Evolutionary conservation across 2,329 filamentous ascomycete species (phyloP), one percentile per base, ranked within the genome.

Genomic region (Aureobasidium pullulans): DNA sequence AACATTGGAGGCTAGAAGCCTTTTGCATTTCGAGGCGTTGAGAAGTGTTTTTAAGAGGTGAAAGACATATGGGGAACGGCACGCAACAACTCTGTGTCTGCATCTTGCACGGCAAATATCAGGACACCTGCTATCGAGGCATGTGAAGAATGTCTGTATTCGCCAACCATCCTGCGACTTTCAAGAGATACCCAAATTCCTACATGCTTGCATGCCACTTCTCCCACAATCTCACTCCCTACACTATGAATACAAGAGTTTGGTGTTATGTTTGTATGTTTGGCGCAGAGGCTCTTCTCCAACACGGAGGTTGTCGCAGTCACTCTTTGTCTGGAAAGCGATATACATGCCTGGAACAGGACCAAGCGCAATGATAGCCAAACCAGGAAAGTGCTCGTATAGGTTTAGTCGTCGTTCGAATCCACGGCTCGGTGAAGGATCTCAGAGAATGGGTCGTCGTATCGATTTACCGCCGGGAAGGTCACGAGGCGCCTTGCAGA

Each of bases 21-120:
- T 31, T 19, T 56, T 40, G 54, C 43, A 57, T 57, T 48, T 48
- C 37, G 29, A 46, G 32, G 54, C 44, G 19, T 40, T 40, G 19
- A 31, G 36, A 52, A 36, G 34, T 16, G 23, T 39, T 28, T 28
- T 11, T 31, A 44, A 36, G 52, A 57, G 40, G 50, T 15, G 50
- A 29, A 36, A 54, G 13, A 28, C 19, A 29, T 37, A 31, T 32
- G 28, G 23, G 34, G 8, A 48, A 6, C 11, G 16, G 15, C 16
- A 10, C 6, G 28, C 47, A 49, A 49, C 31, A 7, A 49, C 28
- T 13, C 40, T 43, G 42, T 4, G 16, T 16, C 29, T 13, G 29
- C 19, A 11, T 7, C 29, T 23, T 48, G 31, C 42, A 13, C 23
- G 19, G 19, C 11, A 7, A 19, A 29, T 6, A 23, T 13, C 5